Evolutionary conservation across 129 eudicot species (phyloP), one percentile per base, ranked within the genome.

Genomic region (Solidago caesia): DNA sequence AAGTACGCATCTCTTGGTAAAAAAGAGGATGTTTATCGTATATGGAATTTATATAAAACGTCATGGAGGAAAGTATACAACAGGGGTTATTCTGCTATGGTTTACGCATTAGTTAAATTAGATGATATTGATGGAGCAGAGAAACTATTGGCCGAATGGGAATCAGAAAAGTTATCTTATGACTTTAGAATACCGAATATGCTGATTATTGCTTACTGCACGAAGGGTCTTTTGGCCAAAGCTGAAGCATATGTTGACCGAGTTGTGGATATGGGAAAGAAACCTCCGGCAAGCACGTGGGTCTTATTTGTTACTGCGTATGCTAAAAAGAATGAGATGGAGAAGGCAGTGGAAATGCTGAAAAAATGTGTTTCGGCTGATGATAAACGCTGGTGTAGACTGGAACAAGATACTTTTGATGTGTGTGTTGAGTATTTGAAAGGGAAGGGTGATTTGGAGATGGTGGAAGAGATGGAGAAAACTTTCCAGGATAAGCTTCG

Each of bases 91-190:
- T 39, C 75, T 21, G 47, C 69, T 41, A 81, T 87, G 82, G 75
- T 91, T 44, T 58, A 83, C 39, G 82, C 96, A 9, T 14, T 91
- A 12, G 70, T 83, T 81, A 91, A 75, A 75, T 82, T 87, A 44
- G 84, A 85, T 63, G 97, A 91, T 70, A 53, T 85, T 63, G 89
- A 89, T 66, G 92, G 87, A 21, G 82, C 81, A 0, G 89, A 87
- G 78, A 80, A 85, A 70, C 68, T 91, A 8, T 66, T 89, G 67
- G 77, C 73, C 55, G 92, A 89, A 71, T 86, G 93, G 92, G 88
- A 84, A 80, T 63, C 67, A 4, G 65, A 81, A 51, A 73, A 71
- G 5, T 68, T 84, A 46, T 57, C 81, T 10, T 85, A 57, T 70
- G 91, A 86, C 75, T 81, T 91, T 43, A 75, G 90, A 29, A 74